These are phyloP conservation scores for Boletus reticulatus DNA, from an alignment of 768 basidiomycete species.

Conservation along the genomic window DNA sequence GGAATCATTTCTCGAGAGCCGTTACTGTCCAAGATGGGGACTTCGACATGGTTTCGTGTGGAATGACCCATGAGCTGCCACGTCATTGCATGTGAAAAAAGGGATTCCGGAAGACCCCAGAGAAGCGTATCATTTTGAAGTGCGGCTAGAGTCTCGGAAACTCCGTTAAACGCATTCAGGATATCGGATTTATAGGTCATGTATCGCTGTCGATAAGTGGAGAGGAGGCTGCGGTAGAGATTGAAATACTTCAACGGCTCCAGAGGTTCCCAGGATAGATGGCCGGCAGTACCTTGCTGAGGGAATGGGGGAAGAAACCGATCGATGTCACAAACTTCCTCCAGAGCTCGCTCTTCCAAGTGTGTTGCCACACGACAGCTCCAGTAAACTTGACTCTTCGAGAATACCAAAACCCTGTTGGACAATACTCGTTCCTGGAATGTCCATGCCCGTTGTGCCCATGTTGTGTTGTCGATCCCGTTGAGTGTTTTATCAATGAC, in stretches of 20 bases:
- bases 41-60: background rate
- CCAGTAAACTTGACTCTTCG: slow-evolving; percentile 18
- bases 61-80: background rate
- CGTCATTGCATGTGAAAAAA: background rate
- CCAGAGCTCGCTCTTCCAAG: slow-evolving; percentile 1
- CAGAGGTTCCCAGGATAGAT: background rate
- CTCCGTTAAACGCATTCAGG: background rate
- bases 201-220: no score
- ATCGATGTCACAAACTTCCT: background rate
- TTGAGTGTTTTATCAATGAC: background rate
- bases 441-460: slow-evolving; percentile 18
- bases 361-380: slow-evolving; percentile 5
- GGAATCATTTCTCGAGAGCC: background rate
- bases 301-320: background rate
- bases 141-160: slow-evolving; percentile 9
- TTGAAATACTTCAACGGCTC: background rate
- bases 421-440: slow-evolving; percentile 20
- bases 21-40: background rate
- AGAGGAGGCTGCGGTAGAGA: no score
- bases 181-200: no score
- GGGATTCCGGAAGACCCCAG: slow-evolving; percentile 16
- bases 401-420: slow-evolving; percentile 17
- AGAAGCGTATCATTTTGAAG: slow-evolving; percentile 10
- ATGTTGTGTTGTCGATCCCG: slow-evolving; percentile 3
- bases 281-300: background rate